Percentiles rank a stretch among this genome's conserved stretches.
phyloP scores from a whole-genome alignment of 1,139 yeast genomes.

The Candida sp. region DNA sequence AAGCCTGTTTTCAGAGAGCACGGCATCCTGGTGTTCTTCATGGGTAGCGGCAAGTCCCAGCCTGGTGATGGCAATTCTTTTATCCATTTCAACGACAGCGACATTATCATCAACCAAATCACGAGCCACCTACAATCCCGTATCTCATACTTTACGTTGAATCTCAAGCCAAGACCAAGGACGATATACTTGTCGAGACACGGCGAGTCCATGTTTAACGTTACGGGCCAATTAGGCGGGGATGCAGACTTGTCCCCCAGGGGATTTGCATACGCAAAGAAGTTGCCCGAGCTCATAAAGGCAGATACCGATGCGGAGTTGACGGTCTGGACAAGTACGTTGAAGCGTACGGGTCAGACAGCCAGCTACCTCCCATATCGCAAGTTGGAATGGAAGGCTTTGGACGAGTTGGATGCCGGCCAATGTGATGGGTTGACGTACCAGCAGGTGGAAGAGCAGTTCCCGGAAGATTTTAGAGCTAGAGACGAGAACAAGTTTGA shows the following conservation, averaged over 20 bases:
- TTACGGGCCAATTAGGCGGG: slow-evolving; percentile 96
- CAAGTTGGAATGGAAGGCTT: slow-evolving; percentile 89
- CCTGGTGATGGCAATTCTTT: background rate
- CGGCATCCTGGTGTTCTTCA: slow-evolving; percentile 81
- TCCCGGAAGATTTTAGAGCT: slow-evolving; percentile 89
- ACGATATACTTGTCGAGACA: slow-evolving; percentile 94
- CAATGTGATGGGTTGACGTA: slow-evolving; percentile 97
- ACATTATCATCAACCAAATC: slow-evolving; percentile 85
- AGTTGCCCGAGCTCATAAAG: slow-evolving; percentile 59
- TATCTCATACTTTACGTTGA: slow-evolving; percentile 95
- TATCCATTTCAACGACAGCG: slow-evolving; percentile 1
- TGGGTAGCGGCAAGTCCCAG: slow-evolving; percentile 84
- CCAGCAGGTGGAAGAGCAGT: slow-evolving; percentile 70
- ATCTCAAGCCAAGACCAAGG: slow-evolving; percentile 90
- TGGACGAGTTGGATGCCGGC: slow-evolving; percentile 98
- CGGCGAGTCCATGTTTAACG: slow-evolving; percentile 92
- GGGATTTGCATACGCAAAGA: slow-evolving; percentile 85
- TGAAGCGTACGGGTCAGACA: slow-evolving; percentile 92
- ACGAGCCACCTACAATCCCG: slow-evolving; percentile 91
- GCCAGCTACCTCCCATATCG: slow-evolving; percentile 83
- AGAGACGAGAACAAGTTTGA: slow-evolving; percentile 97
- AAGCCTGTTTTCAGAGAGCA: slow-evolving; percentile 72
- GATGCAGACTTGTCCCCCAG: slow-evolving; percentile 88
- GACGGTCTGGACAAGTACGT: slow-evolving; percentile 97
- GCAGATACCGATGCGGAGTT: slow-evolving; percentile 49